These are phyloP conservation scores for Elasticomyces elasticus DNA, from an alignment of 495 filamentous ascomycete species.

Conservation along the genomic window DNA sequence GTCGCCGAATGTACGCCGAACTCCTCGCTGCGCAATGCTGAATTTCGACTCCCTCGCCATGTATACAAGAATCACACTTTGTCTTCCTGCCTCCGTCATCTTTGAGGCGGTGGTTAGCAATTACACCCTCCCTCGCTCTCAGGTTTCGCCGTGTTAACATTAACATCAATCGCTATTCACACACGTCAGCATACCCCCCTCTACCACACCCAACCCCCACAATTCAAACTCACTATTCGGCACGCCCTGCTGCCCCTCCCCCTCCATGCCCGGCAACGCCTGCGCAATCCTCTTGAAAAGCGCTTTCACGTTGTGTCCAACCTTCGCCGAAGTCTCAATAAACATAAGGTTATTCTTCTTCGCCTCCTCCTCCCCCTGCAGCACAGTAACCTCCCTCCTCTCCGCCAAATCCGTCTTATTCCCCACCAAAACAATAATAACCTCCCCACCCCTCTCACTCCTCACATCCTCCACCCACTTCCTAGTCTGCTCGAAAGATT, in stretches of 20 bases:
- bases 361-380: slow-evolving; percentile 96
- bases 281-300: slow-evolving; percentile 96
- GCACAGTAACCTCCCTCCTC: slow-evolving; percentile 88
- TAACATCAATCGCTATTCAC: slow-evolving; percentile 19
- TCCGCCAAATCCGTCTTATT: slow-evolving; percentile 99
- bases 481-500: slow-evolving; percentile 91
- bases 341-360: slow-evolving; percentile 96
- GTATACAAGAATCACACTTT: background rate
- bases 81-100: background rate
- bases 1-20: background rate
- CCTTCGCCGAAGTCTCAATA: slow-evolving; percentile 96
- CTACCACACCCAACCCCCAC: background rate
- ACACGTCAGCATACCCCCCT: background rate
- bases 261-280: slow-evolving; percentile 95
- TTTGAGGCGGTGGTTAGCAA: slow-evolving; percentile 14
- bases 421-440: slow-evolving; percentile 95
- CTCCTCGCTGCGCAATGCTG: background rate
- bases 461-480: slow-evolving; percentile 99
- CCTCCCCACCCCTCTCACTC: slow-evolving; percentile 91
- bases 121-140: slow-evolving; percentile 22
- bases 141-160: slow-evolving; percentile 19
- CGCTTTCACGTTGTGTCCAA: slow-evolving; percentile 94
- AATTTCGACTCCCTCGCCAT: background rate
- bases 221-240: slow-evolving; percentile 33
- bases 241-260: slow-evolving; percentile 36